Evolutionary conservation across 2,329 filamentous ascomycete genomes (phyloP).

Genomic region (Stemphylium beticola): DNA sequence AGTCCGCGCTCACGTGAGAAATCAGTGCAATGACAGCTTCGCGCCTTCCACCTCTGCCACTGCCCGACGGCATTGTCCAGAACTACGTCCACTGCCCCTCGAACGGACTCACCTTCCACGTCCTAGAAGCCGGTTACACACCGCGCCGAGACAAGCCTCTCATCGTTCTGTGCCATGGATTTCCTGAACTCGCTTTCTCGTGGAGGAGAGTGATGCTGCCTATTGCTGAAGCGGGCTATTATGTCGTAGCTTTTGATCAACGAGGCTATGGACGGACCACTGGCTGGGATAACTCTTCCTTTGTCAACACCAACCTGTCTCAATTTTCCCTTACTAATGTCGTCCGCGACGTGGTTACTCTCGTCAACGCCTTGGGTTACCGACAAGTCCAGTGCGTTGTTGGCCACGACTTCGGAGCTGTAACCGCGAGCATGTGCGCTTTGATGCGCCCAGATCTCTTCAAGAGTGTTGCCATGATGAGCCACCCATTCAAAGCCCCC

Average conservation of each 20-base stretch:
- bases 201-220: conserved; percentile 69
- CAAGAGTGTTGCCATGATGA: conserved; percentile 66
- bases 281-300: conserved; percentile 62
- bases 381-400: conserved; percentile 63
- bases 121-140: conserved; percentile 61
- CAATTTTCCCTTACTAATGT: conserved; percentile 65
- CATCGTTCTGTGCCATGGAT: conserved; percentile 69
- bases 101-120: conserved; percentile 66
- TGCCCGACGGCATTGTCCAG: conserved; percentile 62
- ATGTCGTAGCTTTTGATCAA: conserved; percentile 71
- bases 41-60: conserved; percentile 54
- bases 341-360: conserved; percentile 66
- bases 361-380: conserved; percentile 68
- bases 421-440: conserved; percentile 64
- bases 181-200: conserved; percentile 71
- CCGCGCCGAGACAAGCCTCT: conserved; percentile 56
- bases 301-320: conserved; percentile 60
- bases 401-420: conserved; percentile 71
- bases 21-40: background rate
- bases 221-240: conserved; percentile 66
- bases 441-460: conserved; percentile 71
- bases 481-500: conserved; percentile 66
- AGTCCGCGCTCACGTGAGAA: background rate
- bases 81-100: conserved; percentile 62
- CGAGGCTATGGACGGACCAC: conserved; percentile 72